These are phyloP conservation scores for Neofusicoccum laricinum DNA, from an alignment of 2,329 filamentous ascomycete species.

Conservation along the genomic window DNA sequence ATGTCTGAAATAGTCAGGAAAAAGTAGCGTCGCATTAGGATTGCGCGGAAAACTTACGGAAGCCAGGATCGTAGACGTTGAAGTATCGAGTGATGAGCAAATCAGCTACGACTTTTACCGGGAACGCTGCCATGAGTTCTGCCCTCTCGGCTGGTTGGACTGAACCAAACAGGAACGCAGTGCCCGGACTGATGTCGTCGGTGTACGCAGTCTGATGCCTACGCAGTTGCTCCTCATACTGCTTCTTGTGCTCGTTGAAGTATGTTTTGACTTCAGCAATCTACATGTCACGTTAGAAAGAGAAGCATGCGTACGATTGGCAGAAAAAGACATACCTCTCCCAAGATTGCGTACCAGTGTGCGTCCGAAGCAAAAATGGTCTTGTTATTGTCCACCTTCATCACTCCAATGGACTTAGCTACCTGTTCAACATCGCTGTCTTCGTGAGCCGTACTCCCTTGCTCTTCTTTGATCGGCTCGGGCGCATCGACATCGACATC, in stretches of 20 bases:
- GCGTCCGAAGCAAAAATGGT: constrained; percentile 50
- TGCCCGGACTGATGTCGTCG: constrained; percentile 57
- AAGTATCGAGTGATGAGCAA: constrained; percentile 87
- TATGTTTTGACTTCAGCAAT: constrained; percentile 94
- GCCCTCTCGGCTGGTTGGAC: constrained; percentile 65
- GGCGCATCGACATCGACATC: constrained; percentile 60
- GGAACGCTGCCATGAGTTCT: constrained; percentile 77
- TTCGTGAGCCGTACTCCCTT: constrained; percentile 43
- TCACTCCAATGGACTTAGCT: constrained; percentile 50
- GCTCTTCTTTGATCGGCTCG: constrained; percentile 53
- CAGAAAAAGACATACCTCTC: constrained; percentile 41
- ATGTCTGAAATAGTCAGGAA: constrained; percentile 26
- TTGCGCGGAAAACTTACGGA: constrained; percentile 34
- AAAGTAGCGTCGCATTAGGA: no score
- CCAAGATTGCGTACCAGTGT: constrained; percentile 53
- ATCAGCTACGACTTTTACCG: constrained; percentile 77
- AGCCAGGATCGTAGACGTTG: constrained; percentile 69
- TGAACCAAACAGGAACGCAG: constrained; percentile 75
- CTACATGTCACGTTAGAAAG: constrained; percentile 35
- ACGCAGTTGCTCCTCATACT: constrained; percentile 77
- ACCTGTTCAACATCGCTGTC: constrained; percentile 62
- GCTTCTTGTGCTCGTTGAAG: constrained; percentile 81
- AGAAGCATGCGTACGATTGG: neutral
- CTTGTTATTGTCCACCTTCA: constrained; percentile 51
- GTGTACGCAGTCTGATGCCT: constrained; percentile 68